A percentile compares a stretch with the other conserved stretches of the same genome.
Evolutionary conservation across 108 stramenopile species (phyloP).

Genomic region (Nannochloropsis granulata): DNA sequence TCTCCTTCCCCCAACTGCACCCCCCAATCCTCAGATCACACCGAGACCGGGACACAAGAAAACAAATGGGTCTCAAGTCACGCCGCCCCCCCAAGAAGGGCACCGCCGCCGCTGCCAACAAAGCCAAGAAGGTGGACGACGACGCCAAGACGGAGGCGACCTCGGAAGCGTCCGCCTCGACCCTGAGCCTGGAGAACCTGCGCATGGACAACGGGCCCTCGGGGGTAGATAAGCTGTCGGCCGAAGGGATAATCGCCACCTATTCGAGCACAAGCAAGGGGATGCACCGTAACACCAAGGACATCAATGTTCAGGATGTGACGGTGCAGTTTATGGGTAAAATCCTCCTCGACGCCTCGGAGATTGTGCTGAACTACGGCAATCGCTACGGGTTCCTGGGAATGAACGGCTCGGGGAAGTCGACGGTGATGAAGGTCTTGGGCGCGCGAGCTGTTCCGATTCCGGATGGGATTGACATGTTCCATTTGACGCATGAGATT

Average conservation of each 20-base stretch:
- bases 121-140: neutral
- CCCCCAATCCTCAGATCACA: too few species aligned
- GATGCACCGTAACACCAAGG: conserved; percentile 56
- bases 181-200: neutral
- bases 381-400: conserved; percentile 68
- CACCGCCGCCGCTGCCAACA: neutral
- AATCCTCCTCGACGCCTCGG: conserved; percentile 78
- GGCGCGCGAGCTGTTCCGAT: conserved; percentile 86
- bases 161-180: neutral
- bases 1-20: too few species aligned
- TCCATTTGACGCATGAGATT: conserved; percentile 83
- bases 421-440: conserved; percentile 71
- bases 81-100: neutral
- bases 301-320: conserved; percentile 85
- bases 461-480: conserved; percentile 86
- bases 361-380: conserved; percentile 85
- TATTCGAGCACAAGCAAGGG: neutral
- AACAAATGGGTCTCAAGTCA: neutral
- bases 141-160: neutral
- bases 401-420: conserved; percentile 65
- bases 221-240: neutral
- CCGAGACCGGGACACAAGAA: too few species aligned
- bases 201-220: neutral
- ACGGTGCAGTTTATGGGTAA: conserved; percentile 77
- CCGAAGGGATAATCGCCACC: neutral